A percentile compares a stretch with the other conserved stretches of the same genome.
Conservation (phyloP, 176 grass and related monocot species). For the Eragrostis curvula region DNA sequence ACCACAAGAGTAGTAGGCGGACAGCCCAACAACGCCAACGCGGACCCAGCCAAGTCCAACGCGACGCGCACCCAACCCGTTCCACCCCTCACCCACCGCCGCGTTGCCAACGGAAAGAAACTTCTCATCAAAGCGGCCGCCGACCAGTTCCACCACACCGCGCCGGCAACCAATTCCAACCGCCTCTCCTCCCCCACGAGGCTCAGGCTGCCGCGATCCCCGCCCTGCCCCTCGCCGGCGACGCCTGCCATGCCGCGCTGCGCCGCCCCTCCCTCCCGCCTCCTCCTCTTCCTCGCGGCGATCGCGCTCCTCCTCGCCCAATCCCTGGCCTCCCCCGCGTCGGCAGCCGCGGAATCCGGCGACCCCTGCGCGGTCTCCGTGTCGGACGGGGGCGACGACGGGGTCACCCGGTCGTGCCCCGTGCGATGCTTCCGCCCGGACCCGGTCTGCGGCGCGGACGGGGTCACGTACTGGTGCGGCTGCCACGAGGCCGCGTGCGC, state of each 20-base stretch:
- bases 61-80: conserved; percentile 25
- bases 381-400: conserved; percentile 39
- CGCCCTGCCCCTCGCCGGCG: conserved; percentile 33
- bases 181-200: not conserved
- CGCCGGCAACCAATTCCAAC: not conserved
- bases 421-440: conserved; percentile 85
- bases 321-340: conserved; percentile 54
- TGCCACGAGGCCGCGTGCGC: conserved; percentile 83
- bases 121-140: conserved; percentile 18
- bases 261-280: not conserved
- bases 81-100: conserved; percentile 24
- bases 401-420: conserved; percentile 50
- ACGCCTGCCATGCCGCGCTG: conserved; percentile 42
- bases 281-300: conserved; percentile 33
- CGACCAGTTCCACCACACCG: conserved; percentile 37
- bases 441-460: conserved; percentile 83
- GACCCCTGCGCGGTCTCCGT: conserved; percentile 50
- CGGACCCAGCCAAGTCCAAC: conserved; percentile 42
- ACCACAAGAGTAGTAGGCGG: conserved; percentile 18
- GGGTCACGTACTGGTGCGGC: conserved; percentile 87
- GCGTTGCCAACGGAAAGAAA: conserved; percentile 24
- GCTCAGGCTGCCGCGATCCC: not conserved
- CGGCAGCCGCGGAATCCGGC: conserved; percentile 25
- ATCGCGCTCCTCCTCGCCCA: conserved; percentile 47
- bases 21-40: conserved; percentile 43